Evolutionary conservation across 2,329 filamentous ascomycete genomes (phyloP).

Genomic region (Thielaviopsis ethacetica): DNA sequence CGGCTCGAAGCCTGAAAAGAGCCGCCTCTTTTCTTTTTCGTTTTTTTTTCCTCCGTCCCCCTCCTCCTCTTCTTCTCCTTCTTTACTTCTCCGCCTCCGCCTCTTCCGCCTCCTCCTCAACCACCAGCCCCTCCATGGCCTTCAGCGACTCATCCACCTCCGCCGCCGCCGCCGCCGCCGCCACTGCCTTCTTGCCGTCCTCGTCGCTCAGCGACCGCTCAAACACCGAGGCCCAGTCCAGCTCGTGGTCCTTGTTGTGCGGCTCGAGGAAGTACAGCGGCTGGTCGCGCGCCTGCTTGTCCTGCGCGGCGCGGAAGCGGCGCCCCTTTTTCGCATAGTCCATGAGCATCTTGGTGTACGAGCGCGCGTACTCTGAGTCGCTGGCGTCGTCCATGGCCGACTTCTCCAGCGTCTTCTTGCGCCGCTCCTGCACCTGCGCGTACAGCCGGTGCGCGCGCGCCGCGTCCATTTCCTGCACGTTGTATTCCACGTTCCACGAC

Average conservation of each 20-base stretch:
- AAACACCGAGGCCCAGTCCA: constrained; percentile 23
- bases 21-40: background rate
- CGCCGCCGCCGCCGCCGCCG: background rate
- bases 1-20: background rate
- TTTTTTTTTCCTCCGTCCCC: background rate
- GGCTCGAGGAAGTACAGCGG: constrained; percentile 26
- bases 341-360: constrained; percentile 30
- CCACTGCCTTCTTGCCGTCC: background rate
- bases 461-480: constrained; percentile 43
- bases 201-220: background rate
- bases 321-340: constrained; percentile 38
- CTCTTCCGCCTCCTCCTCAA: constrained; percentile 1
- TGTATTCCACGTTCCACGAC: constrained; percentile 66
- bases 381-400: background rate
- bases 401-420: constrained; percentile 27
- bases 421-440: constrained; percentile 35
- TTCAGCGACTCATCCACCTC: background rate
- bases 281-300: constrained; percentile 30
- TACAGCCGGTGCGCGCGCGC: constrained; percentile 37
- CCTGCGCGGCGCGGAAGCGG: constrained; percentile 37
- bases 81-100: background rate
- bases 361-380: constrained; percentile 25
- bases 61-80: background rate
- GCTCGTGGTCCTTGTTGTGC: constrained; percentile 24
- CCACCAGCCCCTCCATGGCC: background rate